Evolutionary conservation across 495 filamentous ascomycete genomes (phyloP).

Genomic region (Podospora didyma): DNA sequence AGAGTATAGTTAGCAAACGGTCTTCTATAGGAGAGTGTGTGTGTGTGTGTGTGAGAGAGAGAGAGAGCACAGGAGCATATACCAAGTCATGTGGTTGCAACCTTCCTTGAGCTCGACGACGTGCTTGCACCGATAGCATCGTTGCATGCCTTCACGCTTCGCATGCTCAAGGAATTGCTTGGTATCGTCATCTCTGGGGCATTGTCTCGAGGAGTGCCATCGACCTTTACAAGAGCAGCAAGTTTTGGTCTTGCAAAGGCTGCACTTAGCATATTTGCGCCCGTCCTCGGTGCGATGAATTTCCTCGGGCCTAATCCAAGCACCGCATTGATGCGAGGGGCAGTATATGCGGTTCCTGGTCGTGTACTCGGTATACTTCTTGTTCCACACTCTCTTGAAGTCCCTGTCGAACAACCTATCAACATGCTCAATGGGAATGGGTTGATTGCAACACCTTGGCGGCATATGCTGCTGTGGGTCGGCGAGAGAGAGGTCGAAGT

Average conservation of each 20-base stretch:
- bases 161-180: conserved; percentile 62
- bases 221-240: conserved; percentile 67
- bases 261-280: conserved; percentile 57
- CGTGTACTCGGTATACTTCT: conserved; percentile 68
- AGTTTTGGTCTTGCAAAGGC: conserved; percentile 67
- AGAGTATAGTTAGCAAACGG: conserved; percentile 11
- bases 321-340: conserved; percentile 62
- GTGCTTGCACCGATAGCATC: conserved; percentile 69
- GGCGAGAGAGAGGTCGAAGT: conserved; percentile 67
- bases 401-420: conserved; percentile 64
- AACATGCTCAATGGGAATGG: conserved; percentile 72
- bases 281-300: conserved; percentile 47
- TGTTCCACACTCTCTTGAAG: conserved; percentile 76
- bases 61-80: conserved; percentile 21
- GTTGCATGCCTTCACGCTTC: conserved; percentile 69
- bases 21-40: neutral
- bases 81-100: conserved; percentile 84
- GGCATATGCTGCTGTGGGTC: conserved; percentile 78
- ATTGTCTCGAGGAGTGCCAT: conserved; percentile 65
- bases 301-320: conserved; percentile 68
- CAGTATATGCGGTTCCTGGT: conserved; percentile 74
- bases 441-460: conserved; percentile 71
- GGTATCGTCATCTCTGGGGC: conserved; percentile 67
- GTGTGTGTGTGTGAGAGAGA: too few relatives aligned
- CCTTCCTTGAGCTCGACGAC: conserved; percentile 78